Base-by-base conservation (phyloP, 2,329 filamentous ascomycete species). In the Fusarium veterinarium region DNA sequence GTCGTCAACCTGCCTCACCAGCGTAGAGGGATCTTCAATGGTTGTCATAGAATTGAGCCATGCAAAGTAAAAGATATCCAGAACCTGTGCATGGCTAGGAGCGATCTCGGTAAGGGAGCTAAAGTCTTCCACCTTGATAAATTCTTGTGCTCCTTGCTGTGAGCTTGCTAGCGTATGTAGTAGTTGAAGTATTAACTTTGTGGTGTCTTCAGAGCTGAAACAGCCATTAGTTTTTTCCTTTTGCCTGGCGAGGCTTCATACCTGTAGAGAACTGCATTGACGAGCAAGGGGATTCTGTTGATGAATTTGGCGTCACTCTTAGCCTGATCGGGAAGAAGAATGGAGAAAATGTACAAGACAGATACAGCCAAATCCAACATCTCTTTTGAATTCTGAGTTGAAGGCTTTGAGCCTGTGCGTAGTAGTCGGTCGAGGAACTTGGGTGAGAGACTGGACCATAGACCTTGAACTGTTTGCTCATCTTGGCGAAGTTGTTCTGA, bases 351-450 rank as follows among this genome's bases (percentile, higher is more conserved):
- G 76, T 92, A 88, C 10, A 92, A 78, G 17, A 93, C 87, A 35
- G 88, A 87, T 7, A 91, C 88, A 7, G 88, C 89, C 19, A 93
- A 82, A 73, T 90, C 87, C 14, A 91, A 82, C 89, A 92, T 91
- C 67, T 90, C 85, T 66, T 83, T 86, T 17, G 86, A 83, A 68
- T 91, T 84, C 28, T 84, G 80, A 46, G 81, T 81, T 8, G 76
- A 79, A 9, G 79, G 77, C 30, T 80, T 80, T 6, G 84, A 84
- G 33, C 88, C 86, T 1, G 90, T 89, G 65, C 84, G 84, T 44
- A 93, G 81, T 14, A 93, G 81, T 25, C 91, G 86, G 78, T 91
- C 90, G 6, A 93, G 79, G 74, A 93, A 93, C 67, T 86, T 91
- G 69, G 87, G 82, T 6, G 91, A 87, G 28, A 93, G 84, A 37